Conservation (phyloP, 2,329 filamentous ascomycete species). For the Xylariaceae sp. region DNA sequence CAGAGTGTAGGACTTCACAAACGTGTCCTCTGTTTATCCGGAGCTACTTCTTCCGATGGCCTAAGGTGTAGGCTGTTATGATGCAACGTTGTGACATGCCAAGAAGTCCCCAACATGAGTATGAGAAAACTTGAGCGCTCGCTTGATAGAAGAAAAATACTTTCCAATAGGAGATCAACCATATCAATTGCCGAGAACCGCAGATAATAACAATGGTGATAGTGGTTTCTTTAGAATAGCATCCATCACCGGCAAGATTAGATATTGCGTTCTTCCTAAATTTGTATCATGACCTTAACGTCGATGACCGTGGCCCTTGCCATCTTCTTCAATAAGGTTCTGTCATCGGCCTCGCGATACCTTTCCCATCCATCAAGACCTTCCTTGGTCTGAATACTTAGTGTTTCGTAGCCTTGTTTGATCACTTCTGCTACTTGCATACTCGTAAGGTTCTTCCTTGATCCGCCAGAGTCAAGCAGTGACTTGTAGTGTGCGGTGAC, state of each 20-base stretch:
- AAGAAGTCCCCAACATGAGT: background rate
- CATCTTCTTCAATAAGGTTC: constrained; percentile 84
- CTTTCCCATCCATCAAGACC: constrained; percentile 85
- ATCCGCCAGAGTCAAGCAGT: constrained; percentile 59
- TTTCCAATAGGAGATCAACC: background rate
- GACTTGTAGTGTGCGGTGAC: constrained; percentile 88
- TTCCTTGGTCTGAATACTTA: constrained; percentile 89
- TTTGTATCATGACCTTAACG: constrained; percentile 59
- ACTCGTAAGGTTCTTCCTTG: constrained; percentile 70
- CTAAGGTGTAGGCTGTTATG: background rate
- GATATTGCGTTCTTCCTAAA: constrained; percentile 32
- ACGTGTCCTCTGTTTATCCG: constrained; percentile 22
- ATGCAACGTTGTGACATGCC: constrained; percentile 4
- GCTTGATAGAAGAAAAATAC: background rate
- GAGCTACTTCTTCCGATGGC: constrained; percentile 25
- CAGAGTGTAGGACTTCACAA: background rate
- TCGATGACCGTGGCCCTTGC: constrained; percentile 76
- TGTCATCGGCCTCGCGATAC: constrained; percentile 87
- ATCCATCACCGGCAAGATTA: constrained; percentile 15
- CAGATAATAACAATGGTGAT: background rate
- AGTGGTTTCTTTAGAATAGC: background rate
- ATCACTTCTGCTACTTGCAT: constrained; percentile 89
- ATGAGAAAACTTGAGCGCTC: background rate
- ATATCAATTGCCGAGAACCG: background rate
- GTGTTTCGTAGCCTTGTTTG: constrained; percentile 93